Evolutionary conservation across 1,284 basidiomycete genomes (phyloP).

Genomic region (Tilletiopsis washingtonensis): DNA sequence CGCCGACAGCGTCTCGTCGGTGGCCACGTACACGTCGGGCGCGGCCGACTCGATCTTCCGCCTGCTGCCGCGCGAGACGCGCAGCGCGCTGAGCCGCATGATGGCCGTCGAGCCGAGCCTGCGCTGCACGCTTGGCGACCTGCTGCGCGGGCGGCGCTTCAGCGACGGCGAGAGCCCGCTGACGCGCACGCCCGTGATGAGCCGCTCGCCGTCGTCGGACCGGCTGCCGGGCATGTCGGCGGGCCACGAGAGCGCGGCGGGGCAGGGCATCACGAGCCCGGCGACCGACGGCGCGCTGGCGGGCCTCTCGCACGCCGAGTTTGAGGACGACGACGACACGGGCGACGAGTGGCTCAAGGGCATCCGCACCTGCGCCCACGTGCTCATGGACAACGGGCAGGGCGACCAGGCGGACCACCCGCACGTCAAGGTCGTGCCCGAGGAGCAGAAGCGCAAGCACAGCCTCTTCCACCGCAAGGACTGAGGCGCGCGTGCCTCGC

Average conservation of each 20-base stretch:
- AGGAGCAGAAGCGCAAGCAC: conserved; percentile 37
- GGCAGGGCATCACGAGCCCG: neutral
- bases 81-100: conserved; percentile 78
- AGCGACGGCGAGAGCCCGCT: conserved; percentile 34
- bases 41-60: conserved; percentile 96
- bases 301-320: conserved; percentile 17
- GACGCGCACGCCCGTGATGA: conserved; percentile 36
- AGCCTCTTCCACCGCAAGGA: conserved; percentile 29
- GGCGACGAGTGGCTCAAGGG: conserved; percentile 49
- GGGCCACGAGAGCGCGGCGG: neutral
- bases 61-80: conserved; percentile 78
- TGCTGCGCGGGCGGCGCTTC: conserved; percentile 64
- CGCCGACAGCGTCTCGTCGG: conserved; percentile 51
- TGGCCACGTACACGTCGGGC: conserved; percentile 66
- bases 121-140: conserved; percentile 86
- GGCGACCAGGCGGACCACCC: conserved; percentile 39
- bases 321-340: conserved; percentile 46
- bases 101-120: conserved; percentile 78
- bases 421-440: conserved; percentile 33
- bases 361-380: conserved; percentile 45
- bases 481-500: no score
- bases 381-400: conserved; percentile 16
- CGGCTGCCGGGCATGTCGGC: conserved; percentile 9
- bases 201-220: conserved; percentile 27
- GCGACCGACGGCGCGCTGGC: neutral